Evolutionary conservation across 257 asterid species (phyloP).

Genomic region (Gentiana dahurica): DNA sequence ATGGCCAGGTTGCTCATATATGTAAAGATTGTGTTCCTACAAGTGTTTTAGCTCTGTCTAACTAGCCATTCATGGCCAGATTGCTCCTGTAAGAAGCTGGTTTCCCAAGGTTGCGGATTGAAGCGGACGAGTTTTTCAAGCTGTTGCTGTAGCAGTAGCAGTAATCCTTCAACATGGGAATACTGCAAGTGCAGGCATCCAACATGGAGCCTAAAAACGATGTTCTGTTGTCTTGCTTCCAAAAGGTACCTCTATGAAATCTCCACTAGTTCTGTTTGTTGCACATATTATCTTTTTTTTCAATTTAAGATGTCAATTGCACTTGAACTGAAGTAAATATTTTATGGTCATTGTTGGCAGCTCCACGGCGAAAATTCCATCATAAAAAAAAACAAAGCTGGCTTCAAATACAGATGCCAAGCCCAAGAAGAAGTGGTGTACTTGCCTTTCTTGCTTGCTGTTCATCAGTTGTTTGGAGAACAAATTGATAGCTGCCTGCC

Average conservation of each 20-base stretch:
- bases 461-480: not conserved
- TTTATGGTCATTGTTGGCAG: slow-evolving; percentile 16
- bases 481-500: no score
- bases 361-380: slow-evolving; percentile 14
- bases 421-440: not conserved
- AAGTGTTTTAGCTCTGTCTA: not conserved
- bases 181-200: slow-evolving; percentile 19
- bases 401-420: slow-evolving; percentile 14
- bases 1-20: slow-evolving; percentile 5
- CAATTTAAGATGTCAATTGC: slow-evolving; percentile 2
- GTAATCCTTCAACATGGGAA: slow-evolving; percentile 14
- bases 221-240: slow-evolving; percentile 12
- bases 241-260: slow-evolving; percentile 13
- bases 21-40: not conserved
- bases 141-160: slow-evolving; percentile 20
- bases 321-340: slow-evolving; percentile 3
- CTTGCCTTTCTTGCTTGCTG: slow-evolving; percentile 19
- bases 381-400: slow-evolving; percentile 10
- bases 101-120: slow-evolving; percentile 19
- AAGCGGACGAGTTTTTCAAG: slow-evolving; percentile 10
- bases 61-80: slow-evolving; percentile 1
- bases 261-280: not conserved
- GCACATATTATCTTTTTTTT: not conserved
- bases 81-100: slow-evolving; percentile 21
- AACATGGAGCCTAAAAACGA: slow-evolving; percentile 1